These are phyloP conservation scores for Xylaria sp. DNA, from an alignment of 2,329 filamentous ascomycete species.

Conservation along the genomic window DNA sequence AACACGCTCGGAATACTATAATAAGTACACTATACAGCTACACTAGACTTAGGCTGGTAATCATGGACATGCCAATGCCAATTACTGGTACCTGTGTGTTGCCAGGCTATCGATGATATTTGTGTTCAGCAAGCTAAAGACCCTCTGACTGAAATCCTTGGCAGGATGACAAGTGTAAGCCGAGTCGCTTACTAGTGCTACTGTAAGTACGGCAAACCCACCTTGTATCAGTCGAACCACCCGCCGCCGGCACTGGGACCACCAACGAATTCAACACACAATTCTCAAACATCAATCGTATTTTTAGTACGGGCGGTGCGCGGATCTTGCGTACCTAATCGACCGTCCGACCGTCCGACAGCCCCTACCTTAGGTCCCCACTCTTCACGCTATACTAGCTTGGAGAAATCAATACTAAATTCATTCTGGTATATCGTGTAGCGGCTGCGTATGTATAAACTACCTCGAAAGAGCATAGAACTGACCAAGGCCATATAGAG, in stretches of 20 bases:
- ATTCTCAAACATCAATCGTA: conserved; percentile 18
- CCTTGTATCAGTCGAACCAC: conserved; percentile 16
- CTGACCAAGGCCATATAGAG: no score
- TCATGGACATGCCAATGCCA: neutral
- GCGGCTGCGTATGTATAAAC: no score
- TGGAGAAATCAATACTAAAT: neutral
- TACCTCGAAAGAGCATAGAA: no score
- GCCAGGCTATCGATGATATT: conserved; percentile 17
- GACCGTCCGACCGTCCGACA: conserved; percentile 8
- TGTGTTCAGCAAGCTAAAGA: conserved; percentile 18
- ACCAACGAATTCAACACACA: conserved; percentile 1
- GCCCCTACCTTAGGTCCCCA: neutral
- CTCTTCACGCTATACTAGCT: neutral
- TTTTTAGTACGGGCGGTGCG: no score
- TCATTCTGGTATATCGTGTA: no score
- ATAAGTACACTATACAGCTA: conserved; percentile 12
- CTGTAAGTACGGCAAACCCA: conserved; percentile 9
- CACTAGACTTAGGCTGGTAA: conserved; percentile 6
- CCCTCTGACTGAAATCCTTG: conserved; percentile 16
- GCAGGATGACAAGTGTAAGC: conserved; percentile 28
- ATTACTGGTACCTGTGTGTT: conserved; percentile 1
- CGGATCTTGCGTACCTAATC: neutral
- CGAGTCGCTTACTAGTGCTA: conserved; percentile 22
- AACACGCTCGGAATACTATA: conserved; percentile 27
- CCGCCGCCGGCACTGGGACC: neutral